Evolutionary conservation across 495 filamentous ascomycete genomes (phyloP).

Genomic region (Aspergillus coremiiformis): DNA sequence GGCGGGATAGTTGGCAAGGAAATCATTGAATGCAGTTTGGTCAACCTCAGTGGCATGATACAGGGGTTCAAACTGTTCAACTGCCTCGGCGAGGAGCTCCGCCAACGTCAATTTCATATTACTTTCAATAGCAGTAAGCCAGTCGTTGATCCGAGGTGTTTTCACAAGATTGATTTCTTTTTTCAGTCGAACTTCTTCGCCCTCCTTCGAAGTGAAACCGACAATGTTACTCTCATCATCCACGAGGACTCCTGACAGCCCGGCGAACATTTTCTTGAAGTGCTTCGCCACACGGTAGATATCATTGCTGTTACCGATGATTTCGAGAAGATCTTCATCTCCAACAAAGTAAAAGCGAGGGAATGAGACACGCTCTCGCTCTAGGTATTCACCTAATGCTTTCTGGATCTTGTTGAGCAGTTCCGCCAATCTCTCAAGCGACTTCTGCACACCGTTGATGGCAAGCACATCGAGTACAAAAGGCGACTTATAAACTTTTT

Average conservation of each 20-base stretch:
- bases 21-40: constrained; percentile 58
- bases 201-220: constrained; percentile 93
- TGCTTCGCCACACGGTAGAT: constrained; percentile 93
- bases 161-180: constrained; percentile 86
- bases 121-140: constrained; percentile 81
- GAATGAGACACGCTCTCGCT: constrained; percentile 94
- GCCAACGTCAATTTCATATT: constrained; percentile 94
- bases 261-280: constrained; percentile 99
- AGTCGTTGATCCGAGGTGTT: constrained; percentile 95
- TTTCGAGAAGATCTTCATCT: constrained; percentile 97
- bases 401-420: constrained; percentile 99
- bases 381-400: constrained; percentile 94
- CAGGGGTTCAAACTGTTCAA: constrained; percentile 62
- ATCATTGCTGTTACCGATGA: constrained; percentile 98
- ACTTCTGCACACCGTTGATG: constrained; percentile 92
- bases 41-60: constrained; percentile 62
- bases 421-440: constrained; percentile 86
- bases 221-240: constrained; percentile 84
- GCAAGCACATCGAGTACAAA: constrained; percentile 91
- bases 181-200: constrained; percentile 79
- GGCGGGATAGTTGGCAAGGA: constrained; percentile 74
- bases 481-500: constrained; percentile 93
- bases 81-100: constrained; percentile 79
- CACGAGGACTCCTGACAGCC: constrained; percentile 80
- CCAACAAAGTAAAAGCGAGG: constrained; percentile 99